phyloP scores from a whole-genome alignment of 768 basidiomycete genomes.

The Podaxis sp. region DNA sequence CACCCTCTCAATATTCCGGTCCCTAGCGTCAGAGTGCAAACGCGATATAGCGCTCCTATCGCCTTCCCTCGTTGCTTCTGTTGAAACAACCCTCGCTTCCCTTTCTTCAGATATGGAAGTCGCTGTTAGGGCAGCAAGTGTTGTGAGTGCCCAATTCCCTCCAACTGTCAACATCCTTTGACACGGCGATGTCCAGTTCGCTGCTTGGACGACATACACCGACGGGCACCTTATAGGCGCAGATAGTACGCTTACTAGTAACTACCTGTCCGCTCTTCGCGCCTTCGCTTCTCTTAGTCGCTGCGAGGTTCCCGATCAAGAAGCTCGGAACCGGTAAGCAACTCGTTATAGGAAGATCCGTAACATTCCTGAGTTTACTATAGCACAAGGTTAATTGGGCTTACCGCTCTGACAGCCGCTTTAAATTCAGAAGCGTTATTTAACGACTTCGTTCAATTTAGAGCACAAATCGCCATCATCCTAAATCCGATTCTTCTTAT shows the following conservation, averaged over 20 bases:
- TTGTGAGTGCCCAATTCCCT: slow-evolving; percentile 46
- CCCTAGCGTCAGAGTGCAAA: slow-evolving; percentile 83
- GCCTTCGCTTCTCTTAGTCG: slow-evolving; percentile 63
- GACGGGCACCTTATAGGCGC: slow-evolving; percentile 80
- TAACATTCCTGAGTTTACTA: slow-evolving; percentile 8
- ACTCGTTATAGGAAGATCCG: background rate
- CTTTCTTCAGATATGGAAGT: slow-evolving; percentile 70
- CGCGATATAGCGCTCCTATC: slow-evolving; percentile 77
- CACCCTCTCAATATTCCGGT: slow-evolving; percentile 75
- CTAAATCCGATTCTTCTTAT: slow-evolving; percentile 68
- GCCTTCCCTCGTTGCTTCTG: slow-evolving; percentile 59
- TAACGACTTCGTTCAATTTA: slow-evolving; percentile 66
- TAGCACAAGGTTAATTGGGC: slow-evolving; percentile 81
- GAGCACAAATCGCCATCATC: slow-evolving; percentile 64
- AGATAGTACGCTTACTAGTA: slow-evolving; percentile 62
- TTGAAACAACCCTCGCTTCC: slow-evolving; percentile 51
- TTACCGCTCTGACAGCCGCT: slow-evolving; percentile 77
- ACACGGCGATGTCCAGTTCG: slow-evolving; percentile 53
- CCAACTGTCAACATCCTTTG: background rate
- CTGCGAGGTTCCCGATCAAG: slow-evolving; percentile 52
- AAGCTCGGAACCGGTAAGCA: slow-evolving; percentile 67
- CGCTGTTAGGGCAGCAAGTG: slow-evolving; percentile 69
- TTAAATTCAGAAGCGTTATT: slow-evolving; percentile 84
- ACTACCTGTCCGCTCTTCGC: slow-evolving; percentile 64
- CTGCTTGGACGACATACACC: slow-evolving; percentile 89